These are phyloP conservation scores for Colletotrichum echinochloae DNA, from an alignment of 2,329 filamentous ascomycete genomes.

Conservation along the genomic window DNA sequence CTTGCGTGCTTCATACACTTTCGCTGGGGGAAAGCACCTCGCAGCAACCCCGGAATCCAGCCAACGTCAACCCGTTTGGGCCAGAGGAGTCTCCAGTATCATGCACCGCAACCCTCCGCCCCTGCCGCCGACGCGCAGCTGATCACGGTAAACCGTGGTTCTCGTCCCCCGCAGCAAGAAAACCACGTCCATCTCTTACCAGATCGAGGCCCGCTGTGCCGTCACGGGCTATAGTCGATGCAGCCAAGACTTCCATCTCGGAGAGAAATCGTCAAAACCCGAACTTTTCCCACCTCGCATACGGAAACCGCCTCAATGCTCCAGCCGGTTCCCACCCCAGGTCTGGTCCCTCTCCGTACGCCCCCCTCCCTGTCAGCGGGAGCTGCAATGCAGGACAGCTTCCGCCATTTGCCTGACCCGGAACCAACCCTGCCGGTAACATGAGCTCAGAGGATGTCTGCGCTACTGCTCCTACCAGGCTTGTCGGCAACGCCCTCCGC, in stretches of 20 bases:
- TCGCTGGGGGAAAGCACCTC: background rate
- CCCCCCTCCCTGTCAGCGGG: background rate
- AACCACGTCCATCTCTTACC: background rate
- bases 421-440: background rate
- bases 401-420: conserved; percentile 19
- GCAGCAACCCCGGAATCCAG: background rate
- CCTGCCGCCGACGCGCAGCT: background rate
- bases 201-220: background rate
- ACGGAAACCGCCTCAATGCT: background rate
- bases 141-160: background rate
- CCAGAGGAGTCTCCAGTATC: background rate
- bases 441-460: conserved; percentile 6
- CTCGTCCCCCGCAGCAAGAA: background rate
- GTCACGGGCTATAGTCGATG: background rate
- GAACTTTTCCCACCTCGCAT: conserved; percentile 22
- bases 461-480: conserved; percentile 18
- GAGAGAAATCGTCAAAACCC: conserved; percentile 21
- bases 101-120: background rate
- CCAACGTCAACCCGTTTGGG: background rate
- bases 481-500: conserved; percentile 33
- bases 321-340: background rate
- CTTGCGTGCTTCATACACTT: background rate
- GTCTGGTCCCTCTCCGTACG: background rate
- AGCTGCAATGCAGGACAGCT: conserved; percentile 10
- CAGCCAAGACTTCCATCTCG: conserved; percentile 14